Conservation (phyloP, 1,284 basidiomycete genomes). For the Ganoderma multipileum region DNA sequence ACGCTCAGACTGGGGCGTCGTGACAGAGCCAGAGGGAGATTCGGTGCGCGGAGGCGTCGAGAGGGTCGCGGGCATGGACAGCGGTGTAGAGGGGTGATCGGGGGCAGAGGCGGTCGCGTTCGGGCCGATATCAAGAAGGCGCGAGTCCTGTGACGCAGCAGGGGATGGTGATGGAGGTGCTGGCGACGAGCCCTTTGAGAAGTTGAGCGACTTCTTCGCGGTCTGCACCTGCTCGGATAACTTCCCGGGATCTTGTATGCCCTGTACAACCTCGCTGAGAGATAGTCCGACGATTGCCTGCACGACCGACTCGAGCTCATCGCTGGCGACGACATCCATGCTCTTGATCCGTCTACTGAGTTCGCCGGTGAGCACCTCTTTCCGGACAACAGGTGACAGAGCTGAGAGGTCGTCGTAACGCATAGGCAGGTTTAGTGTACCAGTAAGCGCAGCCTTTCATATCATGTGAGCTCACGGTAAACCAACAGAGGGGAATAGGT, state of each 20-base stretch:
- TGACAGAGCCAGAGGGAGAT: conserved; percentile 76
- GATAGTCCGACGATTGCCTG: conserved; percentile 71
- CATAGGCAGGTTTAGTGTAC: conserved; percentile 80
- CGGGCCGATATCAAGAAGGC: conserved; percentile 62
- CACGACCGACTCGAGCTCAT: conserved; percentile 71
- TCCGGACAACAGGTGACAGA: conserved; percentile 82
- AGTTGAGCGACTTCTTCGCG: conserved; percentile 49
- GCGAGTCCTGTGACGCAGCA: conserved; percentile 67
- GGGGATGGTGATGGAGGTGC: conserved; percentile 54
- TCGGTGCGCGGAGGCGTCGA: conserved; percentile 82
- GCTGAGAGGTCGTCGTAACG: conserved; percentile 82
- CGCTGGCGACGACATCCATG: conserved; percentile 54
- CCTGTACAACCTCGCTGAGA: conserved; percentile 77
- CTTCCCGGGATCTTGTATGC: conserved; percentile 72
- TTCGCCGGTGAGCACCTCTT: conserved; percentile 84
- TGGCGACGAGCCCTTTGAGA: conserved; percentile 46
- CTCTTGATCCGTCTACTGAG: conserved; percentile 75
- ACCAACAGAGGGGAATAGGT: conserved; percentile 6
- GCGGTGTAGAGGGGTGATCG: conserved; percentile 82
- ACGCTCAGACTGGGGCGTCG: conserved; percentile 69
- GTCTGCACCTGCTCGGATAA: conserved; percentile 68
- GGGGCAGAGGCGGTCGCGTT: conserved; percentile 81
- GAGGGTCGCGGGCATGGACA: conserved; percentile 74
- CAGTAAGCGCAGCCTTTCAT: conserved; percentile 73
- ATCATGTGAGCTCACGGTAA: conserved; percentile 7